These are phyloP conservation scores for Ganoderma resinaceum DNA, from an alignment of 1,284 basidiomycete species.

Conservation along the genomic window DNA sequence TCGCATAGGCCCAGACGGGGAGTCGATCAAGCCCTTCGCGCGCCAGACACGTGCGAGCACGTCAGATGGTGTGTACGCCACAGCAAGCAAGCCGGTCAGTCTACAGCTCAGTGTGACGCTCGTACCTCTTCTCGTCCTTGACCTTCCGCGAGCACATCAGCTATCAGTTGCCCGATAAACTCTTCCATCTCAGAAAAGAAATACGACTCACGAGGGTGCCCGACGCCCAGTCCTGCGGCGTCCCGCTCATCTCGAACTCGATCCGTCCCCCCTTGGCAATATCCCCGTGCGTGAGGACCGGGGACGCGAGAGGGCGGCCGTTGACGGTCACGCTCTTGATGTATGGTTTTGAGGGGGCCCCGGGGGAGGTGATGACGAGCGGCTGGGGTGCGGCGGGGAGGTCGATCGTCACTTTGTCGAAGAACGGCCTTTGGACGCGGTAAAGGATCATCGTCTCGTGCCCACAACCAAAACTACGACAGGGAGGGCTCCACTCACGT, in stretches of 20 bases:
- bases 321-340: constrained; percentile 65
- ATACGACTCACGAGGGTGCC: constrained; percentile 32
- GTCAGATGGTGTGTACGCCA: no score
- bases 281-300: constrained; percentile 63
- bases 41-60: no score
- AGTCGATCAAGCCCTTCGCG: no score
- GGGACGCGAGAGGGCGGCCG: constrained; percentile 47
- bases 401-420: constrained; percentile 65
- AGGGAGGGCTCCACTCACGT: constrained; percentile 54
- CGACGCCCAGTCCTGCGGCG: constrained; percentile 44
- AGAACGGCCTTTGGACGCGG: constrained; percentile 74
- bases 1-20: no score
- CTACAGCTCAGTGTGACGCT: no score
- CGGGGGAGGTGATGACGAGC: constrained; percentile 59
- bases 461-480: no score
- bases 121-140: no score
- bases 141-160: no score
- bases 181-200: no score
- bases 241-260: constrained; percentile 70
- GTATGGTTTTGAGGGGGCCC: constrained; percentile 63
- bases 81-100: no score
- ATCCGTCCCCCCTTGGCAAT: constrained; percentile 65
- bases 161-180: no score
- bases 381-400: constrained; percentile 52
- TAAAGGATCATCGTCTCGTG: no score